Base-by-base conservation (phyloP, 306 rosid species). In the Bauhinia variegata region DNA sequence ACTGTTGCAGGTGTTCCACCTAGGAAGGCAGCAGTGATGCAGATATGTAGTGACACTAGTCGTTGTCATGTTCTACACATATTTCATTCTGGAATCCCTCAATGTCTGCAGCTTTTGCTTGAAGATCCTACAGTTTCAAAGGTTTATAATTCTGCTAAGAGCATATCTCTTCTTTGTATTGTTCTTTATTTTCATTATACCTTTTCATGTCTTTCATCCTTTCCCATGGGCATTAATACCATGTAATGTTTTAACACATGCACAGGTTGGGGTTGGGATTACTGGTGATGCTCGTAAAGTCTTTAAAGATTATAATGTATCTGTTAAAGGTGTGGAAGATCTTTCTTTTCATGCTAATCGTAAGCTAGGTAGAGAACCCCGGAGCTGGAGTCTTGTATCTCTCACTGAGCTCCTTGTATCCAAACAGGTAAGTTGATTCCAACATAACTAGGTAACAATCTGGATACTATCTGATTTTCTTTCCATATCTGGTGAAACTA, bases 11-110 rank as follows among this genome's bases (percentile, higher is more conserved):
- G 98, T 70, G 85, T 75, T 82, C 76, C 95, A 7, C 87, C 89
- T 23, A 86, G 95, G 76, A 89, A 84, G 82, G 89, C 76, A 67
- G 97, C 96, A 51, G 96, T 93, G 63, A 74, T 93, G 98, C 98
- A 93, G 79, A 81, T 89, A 68, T 93, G 96, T 69, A 41, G 53
- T 23, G 88, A 71, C 69, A 39, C 75, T 59, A 76, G 74, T 51
- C 79, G 62, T 36, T 93, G 97, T 75, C 78, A 84, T 67, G 96
- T 93, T 70, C 85, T 93, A 77, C 98, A 93, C 68, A 73, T 89
- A 59, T 47, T 88, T 70, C 98, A 93, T 76, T 85, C 96, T 11
- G 98, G 98, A 63, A 82, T 93, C 71, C 86, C 98, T 55, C 84
- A 0, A 75, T 83, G 78, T 78, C 78, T 93, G 60, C 84, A 71